Evolutionary conservation across 805 yeast species (phyloP).

Genomic region (Candida palmyrensis): DNA sequence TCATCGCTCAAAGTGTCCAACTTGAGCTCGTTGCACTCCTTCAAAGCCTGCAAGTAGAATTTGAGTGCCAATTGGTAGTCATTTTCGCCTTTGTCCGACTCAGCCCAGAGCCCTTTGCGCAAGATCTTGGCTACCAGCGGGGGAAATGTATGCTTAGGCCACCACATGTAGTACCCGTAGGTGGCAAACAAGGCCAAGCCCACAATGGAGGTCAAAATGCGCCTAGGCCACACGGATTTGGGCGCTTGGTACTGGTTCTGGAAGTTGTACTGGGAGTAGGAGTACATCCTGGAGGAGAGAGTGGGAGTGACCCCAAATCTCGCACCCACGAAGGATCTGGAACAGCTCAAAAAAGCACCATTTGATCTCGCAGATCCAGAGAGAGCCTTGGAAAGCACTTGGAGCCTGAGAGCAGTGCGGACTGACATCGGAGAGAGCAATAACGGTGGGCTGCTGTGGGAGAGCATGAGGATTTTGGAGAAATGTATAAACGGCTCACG

Average conservation of each 20-base stretch:
- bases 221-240: constrained; percentile 9
- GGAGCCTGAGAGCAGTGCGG: too few relatives aligned
- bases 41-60: constrained; percentile 69
- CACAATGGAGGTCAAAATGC: constrained; percentile 9
- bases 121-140: constrained; percentile 63
- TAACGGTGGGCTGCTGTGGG: too few relatives aligned
- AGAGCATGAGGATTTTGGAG: too few relatives aligned
- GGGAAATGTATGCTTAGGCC: constrained; percentile 71
- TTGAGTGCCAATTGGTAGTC: constrained; percentile 67
- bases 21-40: constrained; percentile 50
- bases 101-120: constrained; percentile 80
- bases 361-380: too few relatives aligned
- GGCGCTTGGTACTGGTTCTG: constrained; percentile 10
- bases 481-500: too few relatives aligned
- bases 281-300: too few relatives aligned
- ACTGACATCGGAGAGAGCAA: too few relatives aligned
- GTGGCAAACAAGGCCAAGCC: constrained; percentile 14
- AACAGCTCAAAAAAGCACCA: too few relatives aligned
- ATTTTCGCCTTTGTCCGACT: constrained; percentile 58
- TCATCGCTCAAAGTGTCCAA: constrained; percentile 64
- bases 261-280: constrained; percentile 9
- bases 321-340: too few relatives aligned
- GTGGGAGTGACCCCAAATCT: too few relatives aligned
- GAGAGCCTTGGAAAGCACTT: too few relatives aligned
- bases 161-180: constrained; percentile 38